phyloP scores from a whole-genome alignment of 805 yeast species.

The Candida cerambycidarum region DNA sequence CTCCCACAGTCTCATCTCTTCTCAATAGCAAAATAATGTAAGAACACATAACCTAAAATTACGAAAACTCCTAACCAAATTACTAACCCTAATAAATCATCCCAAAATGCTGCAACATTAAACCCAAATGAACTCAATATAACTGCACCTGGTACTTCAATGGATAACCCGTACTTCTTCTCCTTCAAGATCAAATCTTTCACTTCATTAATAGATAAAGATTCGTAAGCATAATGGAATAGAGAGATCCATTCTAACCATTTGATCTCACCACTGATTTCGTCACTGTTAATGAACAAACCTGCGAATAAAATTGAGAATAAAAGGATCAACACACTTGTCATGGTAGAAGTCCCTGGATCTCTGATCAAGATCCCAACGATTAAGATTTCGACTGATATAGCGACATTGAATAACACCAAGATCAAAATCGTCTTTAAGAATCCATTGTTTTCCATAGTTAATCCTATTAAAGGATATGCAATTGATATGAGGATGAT shows the following conservation, averaged over 20 bases:
- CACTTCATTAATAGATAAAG: conserved; percentile 89
- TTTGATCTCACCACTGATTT: conserved; percentile 49
- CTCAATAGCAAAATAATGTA: conserved; percentile 75
- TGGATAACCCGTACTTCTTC: conserved; percentile 86
- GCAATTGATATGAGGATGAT: conserved; percentile 72
- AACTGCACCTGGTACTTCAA: conserved; percentile 97
- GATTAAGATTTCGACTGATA: conserved; percentile 79
- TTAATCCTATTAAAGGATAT: conserved; percentile 88
- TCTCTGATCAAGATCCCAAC: conserved; percentile 87
- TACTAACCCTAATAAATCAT: conserved; percentile 61
- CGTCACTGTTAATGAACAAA: conserved; percentile 81
- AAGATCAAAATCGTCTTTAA: conserved; percentile 66
- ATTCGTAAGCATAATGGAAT: conserved; percentile 95
- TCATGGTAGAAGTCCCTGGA: conserved; percentile 87
- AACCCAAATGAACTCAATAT: conserved; percentile 95
- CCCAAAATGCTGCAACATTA: conserved; percentile 69
- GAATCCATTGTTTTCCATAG: conserved; percentile 73
- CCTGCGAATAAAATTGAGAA: conserved; percentile 93
- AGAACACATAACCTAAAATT: conserved; percentile 68
- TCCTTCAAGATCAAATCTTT: conserved; percentile 80
- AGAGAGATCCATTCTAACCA: conserved; percentile 83
- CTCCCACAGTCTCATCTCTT: too few relatives aligned
- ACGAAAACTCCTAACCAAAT: conserved; percentile 60
- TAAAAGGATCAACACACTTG: conserved; percentile 78
- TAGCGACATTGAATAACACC: conserved; percentile 81